Percentiles rank a stretch among this genome's conserved stretches.
Evolutionary conservation across 139 green algal genomes (phyloP).

Genomic region (Mychonastes homosphaera): DNA sequence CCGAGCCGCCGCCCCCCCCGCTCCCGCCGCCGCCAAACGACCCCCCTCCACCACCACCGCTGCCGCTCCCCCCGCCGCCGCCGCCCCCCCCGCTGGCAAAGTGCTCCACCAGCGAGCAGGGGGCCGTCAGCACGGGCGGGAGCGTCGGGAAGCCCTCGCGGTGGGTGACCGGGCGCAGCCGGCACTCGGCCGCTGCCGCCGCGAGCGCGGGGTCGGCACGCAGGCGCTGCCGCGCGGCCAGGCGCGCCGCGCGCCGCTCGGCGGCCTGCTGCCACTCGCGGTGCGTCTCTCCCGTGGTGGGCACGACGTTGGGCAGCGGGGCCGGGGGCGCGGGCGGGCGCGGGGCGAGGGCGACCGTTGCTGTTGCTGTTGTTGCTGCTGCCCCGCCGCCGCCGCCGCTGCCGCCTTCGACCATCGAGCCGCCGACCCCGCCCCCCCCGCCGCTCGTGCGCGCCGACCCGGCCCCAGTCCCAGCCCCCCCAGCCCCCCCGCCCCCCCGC

Average conservation of each 20-base stretch:
- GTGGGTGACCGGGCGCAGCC: slow-evolving; percentile 62
- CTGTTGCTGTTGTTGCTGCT: not conserved
- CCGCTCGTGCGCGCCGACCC: not conserved
- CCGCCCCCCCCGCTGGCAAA: too few species aligned
- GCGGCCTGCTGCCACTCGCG: slow-evolving; percentile 32
- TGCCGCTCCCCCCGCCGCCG: not conserved
- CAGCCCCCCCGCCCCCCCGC: too few species aligned
- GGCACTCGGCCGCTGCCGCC: slow-evolving; percentile 3
- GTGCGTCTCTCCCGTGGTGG: slow-evolving; percentile 20
- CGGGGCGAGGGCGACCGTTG: not conserved
- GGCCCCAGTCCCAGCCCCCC: too few species aligned
- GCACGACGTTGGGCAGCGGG: slow-evolving; percentile 18
- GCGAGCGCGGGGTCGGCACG: slow-evolving; percentile 7
- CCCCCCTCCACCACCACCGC: not conserved
- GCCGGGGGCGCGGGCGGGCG: not conserved
- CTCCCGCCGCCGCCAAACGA: not conserved
- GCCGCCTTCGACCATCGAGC: too few species aligned
- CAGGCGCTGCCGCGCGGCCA: slow-evolving; percentile 20
- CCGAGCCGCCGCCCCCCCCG: not conserved
- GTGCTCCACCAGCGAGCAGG: not conserved
- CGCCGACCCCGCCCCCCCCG: not conserved
- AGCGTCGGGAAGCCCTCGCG: slow-evolving; percentile 45
- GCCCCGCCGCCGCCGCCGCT: not conserved
- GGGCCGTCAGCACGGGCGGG: slow-evolving; percentile 32
- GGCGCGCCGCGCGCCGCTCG: slow-evolving; percentile 28